Base-by-base conservation (phyloP, 116 monocot genomes). In the Trichopus zeylanicus region DNA sequence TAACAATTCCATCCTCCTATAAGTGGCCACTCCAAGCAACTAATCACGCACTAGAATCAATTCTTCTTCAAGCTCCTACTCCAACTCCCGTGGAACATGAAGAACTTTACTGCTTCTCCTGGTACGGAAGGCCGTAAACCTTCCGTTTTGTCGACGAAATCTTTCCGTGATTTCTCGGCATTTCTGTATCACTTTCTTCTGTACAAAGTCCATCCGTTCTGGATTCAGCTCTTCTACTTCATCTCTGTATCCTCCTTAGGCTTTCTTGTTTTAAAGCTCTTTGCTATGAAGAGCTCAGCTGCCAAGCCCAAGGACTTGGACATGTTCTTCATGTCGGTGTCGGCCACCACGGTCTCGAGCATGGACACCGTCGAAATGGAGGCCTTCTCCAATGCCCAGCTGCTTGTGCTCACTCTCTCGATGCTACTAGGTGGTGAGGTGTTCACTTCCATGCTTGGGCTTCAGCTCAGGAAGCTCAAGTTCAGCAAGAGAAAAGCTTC, bases 341-440 rank as follows among this genome's bases (percentile, higher is more conserved):
- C 86, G 2, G 83, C 91, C 12, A 24, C 25, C 27, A 91, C 83
- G 0, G 74, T 78, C 24, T 75, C 86, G 0, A 71, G 91, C 66
- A 63, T 91, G 46, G 37, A 33, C 34, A 65, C 73, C 3, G 34
- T 85, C 16, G 56, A 70, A 46, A 70, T 85, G 61, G 90, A 90
- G 71, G 29, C 51, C 51, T 69, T 90, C 22, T 90, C 90, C 1
- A 53, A 67, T 21, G 29, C 73, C 48, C 90, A 90, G 51, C 69
- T 82, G 19, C 30, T 74, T 1, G 73, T 82, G 27, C 31, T 78
- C 7, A 70, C 64, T 7, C 58, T 90, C 16, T 26, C 85, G 28
- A 82, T 90, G 85, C 63, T 90, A 22, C 15, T 71, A 1, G 85
- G 90, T 0, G 82, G 90, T 1, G 79, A 90, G 31, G 59, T 82